Base-by-base conservation (phyloP, 2,329 filamentous ascomycete species). In the Pseudogymnoascus sp. region DNA sequence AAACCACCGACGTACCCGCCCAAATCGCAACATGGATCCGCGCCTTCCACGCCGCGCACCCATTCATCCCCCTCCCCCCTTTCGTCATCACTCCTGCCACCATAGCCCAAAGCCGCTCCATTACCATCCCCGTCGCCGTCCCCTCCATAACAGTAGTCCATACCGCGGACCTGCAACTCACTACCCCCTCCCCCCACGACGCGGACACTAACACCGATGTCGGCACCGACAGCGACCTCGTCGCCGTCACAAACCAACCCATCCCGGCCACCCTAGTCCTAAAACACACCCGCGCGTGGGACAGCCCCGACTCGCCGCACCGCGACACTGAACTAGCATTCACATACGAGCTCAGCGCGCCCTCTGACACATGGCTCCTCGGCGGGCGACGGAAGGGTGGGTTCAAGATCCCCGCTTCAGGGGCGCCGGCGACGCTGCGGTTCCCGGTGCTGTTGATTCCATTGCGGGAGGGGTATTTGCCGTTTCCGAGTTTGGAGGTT, bases 91-190 rank as follows among this genome's bases (percentile, higher is more conserved):
- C 65, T 35, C 61, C 66, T 23, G 67, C 66, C 9, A 63, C 64
- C 1, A 63, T 70, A n/a, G 58, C 73, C 19, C 75, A 80, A 18
- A 77, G 72, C 63, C 80, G 80, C 18, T 85, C 84, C 10, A 92
- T 99, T 66, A 77, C 88, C 28, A 95, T 99, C 59, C 89, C 92
- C 0, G 92, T 99, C 12, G 90, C 96, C 61, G 84, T 99, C 1
- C 92, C 92, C 0, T 85, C 87, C 1, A 79, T 96, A 1, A 83
- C 89, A 55, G 82, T 96, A 18, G 82, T 97, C 0, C 88, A 95
- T 72, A 95, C 89, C 0, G 86, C 88, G 2, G 83, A 88, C 58
- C 79, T 92, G 26, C 75, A 76, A 26, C 72, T 89, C 1, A 23
- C 55, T 9, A 35, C 30, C 7, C 35, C 30, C 7, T 57, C 55